Base-by-base conservation (phyloP, 345 rosid genomes). In the Sonneratia caseolaris region DNA sequence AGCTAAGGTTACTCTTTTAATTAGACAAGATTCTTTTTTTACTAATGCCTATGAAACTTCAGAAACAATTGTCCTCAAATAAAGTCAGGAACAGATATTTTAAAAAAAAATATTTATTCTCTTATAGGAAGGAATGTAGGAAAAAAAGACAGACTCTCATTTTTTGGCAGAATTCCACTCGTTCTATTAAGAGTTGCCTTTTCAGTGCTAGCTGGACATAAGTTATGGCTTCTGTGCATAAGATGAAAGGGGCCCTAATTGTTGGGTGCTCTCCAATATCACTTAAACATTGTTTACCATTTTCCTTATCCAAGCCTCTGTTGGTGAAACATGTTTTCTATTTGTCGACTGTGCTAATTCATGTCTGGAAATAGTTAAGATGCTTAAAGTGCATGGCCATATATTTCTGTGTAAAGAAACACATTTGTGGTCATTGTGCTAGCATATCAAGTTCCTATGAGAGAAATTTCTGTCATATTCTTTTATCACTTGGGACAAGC, bases 401-500 rank as follows among this genome's bases (percentile, higher is more conserved):
- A 66, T 40, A 15, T 4, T 18, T 37, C 22, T 37, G 22, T 14
- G 21, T 42, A n/a, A 19, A 9, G 42, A 66, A 66, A 18, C 22
- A 35, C 45, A 66, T 66, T 36, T 37, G 3, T 66, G 43, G 68
- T 35, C 38, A 66, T 15, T 66, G 4, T 37, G 45, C 24, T 66
- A 37, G 47, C 24, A 37, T 66, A 37, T 36, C 16, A 6, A 5
- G 19, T 36, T 37, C 22, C 13, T 37, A 11, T 19, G 36, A 0
- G 15, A 64, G 38, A 9, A 3, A 64, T 32, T 27, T 21, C 11
- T 64, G 11, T 36, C 12, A 22, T 45, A 36, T 42, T 24, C 37
- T 6, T 4, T 68, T 1, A 68, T 48, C 42, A 40, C 71, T 73
- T 70, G n/a, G 38, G 70, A 35, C 42, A 56, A 62, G 49, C 37